Conservation (phyloP, 345 rosid genomes). For the Salix purpurea region DNA sequence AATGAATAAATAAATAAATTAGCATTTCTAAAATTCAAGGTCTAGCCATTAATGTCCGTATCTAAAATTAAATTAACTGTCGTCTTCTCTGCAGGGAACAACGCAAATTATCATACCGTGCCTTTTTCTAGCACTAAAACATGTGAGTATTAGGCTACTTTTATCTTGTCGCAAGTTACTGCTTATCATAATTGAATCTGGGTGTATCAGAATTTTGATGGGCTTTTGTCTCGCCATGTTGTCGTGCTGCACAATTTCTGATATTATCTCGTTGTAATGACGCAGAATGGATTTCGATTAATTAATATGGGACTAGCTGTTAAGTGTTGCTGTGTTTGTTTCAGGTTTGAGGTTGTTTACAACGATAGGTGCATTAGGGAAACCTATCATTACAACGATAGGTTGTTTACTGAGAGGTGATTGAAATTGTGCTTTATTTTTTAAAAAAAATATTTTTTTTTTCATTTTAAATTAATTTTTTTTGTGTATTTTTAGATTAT, state of each 20-base stretch:
- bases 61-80: neutral
- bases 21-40: neutral
- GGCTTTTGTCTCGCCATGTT: neutral
- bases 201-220: neutral
- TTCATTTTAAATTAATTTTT: too few relatives aligned
- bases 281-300: neutral
- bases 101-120: neutral
- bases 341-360: neutral
- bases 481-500: too few relatives aligned
- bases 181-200: neutral
- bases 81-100: neutral
- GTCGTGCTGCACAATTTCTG: neutral
- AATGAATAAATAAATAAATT: neutral
- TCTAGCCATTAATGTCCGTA: neutral
- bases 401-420: too few relatives aligned
- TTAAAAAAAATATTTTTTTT: too few relatives aligned
- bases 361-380: neutral
- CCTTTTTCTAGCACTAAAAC: neutral
- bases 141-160: neutral
- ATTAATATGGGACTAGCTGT: neutral
- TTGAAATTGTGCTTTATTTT: too few relatives aligned
- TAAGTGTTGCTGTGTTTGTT: neutral
- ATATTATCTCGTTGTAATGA: neutral
- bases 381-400: neutral
- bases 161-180: neutral